Evolutionary conservation across 225 moss, liverwort and hornwort genomes (phyloP), one percentile per base, ranked within the genome.

Genomic region (Rhytidiadelphus loreus): DNA sequence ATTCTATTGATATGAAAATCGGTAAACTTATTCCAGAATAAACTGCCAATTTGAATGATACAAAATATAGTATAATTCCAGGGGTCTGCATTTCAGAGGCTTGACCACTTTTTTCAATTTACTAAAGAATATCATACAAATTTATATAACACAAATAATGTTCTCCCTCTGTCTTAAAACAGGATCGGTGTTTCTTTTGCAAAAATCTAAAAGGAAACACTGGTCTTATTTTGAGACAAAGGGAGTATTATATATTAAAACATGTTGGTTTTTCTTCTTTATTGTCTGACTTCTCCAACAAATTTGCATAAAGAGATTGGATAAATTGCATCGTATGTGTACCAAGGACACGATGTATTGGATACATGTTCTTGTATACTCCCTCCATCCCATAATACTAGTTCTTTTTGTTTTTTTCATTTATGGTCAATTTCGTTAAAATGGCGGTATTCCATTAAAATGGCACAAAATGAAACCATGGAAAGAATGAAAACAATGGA

Each of bases 341-440:
- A 50, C 7, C 32, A 50, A 52, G 33, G 14, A 32, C 52, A 23
- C 4, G 5, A 75, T 12, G 6, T 35, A 52, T 0, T 5, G 2
- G 6, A 52, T 35, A 22, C 2, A 22, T 76, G 14, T 33, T 73
- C 1, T 1, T 2, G 19, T 44, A 44, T 16, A 44, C 2, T 44
- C 16, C 3, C 3, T 28, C 1, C 3, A 0, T 72, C 10, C 23
- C 6, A 28, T 28, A 28, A 0, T 9, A 16, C 10, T 72, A 16
- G 6, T 5, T 4, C 1, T 3, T n/a, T 25, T 69, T 3, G 1
- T 12, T 12, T 22, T 12, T 24, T 69, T 28, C 3, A 9, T 9
- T n/a, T n/a, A n/a, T n/a, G n/a, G n/a, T n/a, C n/a, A n/a, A n/a
- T n/a, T n/a, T n/a, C n/a, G n/a, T n/a, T n/a, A n/a, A n/a, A n/a